Percentiles rank a stretch among this genome's conserved stretches.
These are phyloP conservation scores for Endoconidiophora laricicola DNA, from an alignment of 2,329 filamentous ascomycete species.

Conservation along the genomic window DNA sequence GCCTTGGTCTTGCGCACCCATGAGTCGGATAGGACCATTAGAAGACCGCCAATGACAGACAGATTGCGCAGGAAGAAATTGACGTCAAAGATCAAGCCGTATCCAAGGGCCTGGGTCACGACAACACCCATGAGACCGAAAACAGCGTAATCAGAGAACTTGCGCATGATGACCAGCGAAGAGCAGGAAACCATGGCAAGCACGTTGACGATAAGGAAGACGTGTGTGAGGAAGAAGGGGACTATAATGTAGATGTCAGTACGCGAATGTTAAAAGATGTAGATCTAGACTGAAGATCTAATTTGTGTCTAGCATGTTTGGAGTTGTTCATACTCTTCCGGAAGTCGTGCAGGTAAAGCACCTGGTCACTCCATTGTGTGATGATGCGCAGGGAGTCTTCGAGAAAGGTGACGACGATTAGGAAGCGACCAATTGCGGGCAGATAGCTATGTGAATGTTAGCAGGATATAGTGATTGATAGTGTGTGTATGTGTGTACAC, in stretches of 20 bases:
- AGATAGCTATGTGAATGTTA: constrained; percentile 48
- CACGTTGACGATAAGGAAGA: constrained; percentile 85
- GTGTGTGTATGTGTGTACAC: not conserved
- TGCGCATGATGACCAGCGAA: constrained; percentile 73
- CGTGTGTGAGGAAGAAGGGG: constrained; percentile 70
- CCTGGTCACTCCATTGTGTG: constrained; percentile 93
- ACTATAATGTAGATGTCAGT: constrained; percentile 36
- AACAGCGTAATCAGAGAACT: constrained; percentile 86
- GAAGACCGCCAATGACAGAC: constrained; percentile 86
- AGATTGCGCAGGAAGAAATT: constrained; percentile 99
- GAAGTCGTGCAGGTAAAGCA: constrained; percentile 84
- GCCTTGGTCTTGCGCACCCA: constrained; percentile 97
- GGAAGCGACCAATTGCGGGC: constrained; percentile 85
- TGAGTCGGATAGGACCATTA: constrained; percentile 96
- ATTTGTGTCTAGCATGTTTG: not conserved
- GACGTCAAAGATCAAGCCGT: constrained; percentile 94
- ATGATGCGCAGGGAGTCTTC: constrained; percentile 92
- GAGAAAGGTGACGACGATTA: constrained; percentile 96
- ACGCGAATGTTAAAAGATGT: not conserved
- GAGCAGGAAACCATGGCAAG: constrained; percentile 75
- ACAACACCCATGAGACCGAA: constrained; percentile 81
- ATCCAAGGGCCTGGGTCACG: constrained; percentile 82
- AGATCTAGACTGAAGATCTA: not conserved
- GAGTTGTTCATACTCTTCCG: constrained; percentile 55
- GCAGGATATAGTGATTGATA: not conserved